Conservation (phyloP, 2,329 filamentous ascomycete genomes). For the Plectosphaerella cucumerina region DNA sequence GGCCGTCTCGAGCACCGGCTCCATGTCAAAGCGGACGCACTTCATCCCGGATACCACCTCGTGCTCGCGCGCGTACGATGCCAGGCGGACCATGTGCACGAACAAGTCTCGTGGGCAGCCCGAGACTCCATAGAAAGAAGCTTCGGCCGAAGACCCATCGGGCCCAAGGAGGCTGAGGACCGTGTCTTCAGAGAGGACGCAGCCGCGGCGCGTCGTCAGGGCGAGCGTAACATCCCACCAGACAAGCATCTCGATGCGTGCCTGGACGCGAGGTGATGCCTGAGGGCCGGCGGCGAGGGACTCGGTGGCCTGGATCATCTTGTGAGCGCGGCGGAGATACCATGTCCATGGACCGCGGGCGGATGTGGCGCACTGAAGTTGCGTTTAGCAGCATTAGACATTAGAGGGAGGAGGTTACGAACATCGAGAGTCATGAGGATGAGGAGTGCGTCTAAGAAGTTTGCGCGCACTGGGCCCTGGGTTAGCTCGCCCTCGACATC, state of each 20-base stretch:
- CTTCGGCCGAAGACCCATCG: slow-evolving; percentile 13
- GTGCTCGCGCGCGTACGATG: slow-evolving; percentile 21
- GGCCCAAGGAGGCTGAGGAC: slow-evolving; percentile 9
- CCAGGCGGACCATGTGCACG: slow-evolving; percentile 19
- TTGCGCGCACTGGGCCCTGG: slow-evolving; percentile 4
- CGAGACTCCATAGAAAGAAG: slow-evolving; percentile 25
- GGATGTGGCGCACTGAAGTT: slow-evolving; percentile 23
- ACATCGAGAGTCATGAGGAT: slow-evolving; percentile 28
- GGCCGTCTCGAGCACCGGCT: slow-evolving; percentile 15
- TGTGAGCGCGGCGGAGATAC: slow-evolving; percentile 19
- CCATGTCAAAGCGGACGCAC: slow-evolving; percentile 23
- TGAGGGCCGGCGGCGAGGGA: slow-evolving; percentile 1
- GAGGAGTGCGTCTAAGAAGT: slow-evolving; percentile 21
- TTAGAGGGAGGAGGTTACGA: slow-evolving; percentile 1
- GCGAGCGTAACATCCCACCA: slow-evolving; percentile 29
- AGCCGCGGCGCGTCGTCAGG: slow-evolving; percentile 22
- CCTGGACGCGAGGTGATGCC: slow-evolving; percentile 17
- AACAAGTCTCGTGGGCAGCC: slow-evolving; percentile 26
- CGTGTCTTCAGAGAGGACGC: slow-evolving; percentile 14
- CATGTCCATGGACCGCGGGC: slow-evolving; percentile 24
- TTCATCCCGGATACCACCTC: slow-evolving; percentile 22
- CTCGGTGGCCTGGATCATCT: slow-evolving; percentile 18
- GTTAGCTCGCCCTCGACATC: slow-evolving; percentile 7
- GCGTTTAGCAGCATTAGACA: background rate
- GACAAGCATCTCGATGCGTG: slow-evolving; percentile 24